Percentiles rank a stretch among this genome's conserved stretches.
phyloP scores from a whole-genome alignment of 2,329 filamentous ascomycete species.

The Emmonsiellopsis sp. region DNA sequence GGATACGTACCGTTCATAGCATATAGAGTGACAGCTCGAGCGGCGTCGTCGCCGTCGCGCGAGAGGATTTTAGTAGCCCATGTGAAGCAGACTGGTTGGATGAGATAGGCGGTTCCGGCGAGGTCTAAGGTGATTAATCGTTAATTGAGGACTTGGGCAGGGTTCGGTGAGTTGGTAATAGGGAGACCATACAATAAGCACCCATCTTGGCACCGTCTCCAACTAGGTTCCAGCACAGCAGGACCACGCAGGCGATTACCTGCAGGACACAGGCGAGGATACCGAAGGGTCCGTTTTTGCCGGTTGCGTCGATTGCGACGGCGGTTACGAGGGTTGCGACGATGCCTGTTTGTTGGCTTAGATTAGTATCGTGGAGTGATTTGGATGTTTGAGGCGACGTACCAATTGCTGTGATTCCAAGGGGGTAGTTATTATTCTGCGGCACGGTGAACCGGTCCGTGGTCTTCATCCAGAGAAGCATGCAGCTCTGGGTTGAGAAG shows the following conservation, averaged over 20 bases:
- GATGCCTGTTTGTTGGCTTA: constrained; percentile 30
- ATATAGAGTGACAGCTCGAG: background rate
- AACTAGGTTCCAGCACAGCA: background rate
- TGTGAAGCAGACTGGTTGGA: background rate
- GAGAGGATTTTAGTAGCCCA: background rate
- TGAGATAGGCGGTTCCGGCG: background rate
- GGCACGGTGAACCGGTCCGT: constrained; percentile 36
- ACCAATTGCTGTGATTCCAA: constrained; percentile 42
- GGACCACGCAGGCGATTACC: background rate
- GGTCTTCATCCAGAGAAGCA: constrained; percentile 40
- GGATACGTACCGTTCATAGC: background rate
- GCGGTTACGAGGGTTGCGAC: constrained; percentile 45
- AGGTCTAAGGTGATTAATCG: background rate
- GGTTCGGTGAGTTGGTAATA: background rate
- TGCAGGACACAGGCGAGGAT: background rate
- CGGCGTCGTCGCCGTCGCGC: background rate
- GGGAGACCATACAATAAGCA: background rate
- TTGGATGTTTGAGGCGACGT: constrained; percentile 11
- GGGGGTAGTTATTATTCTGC: constrained; percentile 45
- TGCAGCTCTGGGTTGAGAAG: constrained; percentile 53
- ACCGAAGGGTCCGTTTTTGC: background rate
- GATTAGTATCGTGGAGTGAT: too few species aligned
- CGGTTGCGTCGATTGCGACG: background rate
- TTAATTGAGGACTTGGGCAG: background rate
- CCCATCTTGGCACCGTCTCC: background rate